Base-by-base conservation (phyloP, 2,329 filamentous ascomycete species). In the Periconia sp. region DNA sequence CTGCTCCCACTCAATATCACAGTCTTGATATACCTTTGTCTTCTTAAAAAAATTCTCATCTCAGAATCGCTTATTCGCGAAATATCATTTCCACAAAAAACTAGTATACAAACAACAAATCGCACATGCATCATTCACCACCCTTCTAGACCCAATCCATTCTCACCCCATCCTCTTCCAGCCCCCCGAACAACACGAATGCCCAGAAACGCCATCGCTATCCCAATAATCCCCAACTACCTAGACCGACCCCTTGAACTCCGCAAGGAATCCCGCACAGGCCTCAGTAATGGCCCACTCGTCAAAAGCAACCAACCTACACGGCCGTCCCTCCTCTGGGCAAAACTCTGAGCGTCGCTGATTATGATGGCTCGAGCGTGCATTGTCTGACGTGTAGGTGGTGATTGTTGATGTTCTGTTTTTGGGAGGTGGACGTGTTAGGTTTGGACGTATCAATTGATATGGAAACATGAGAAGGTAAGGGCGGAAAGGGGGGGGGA, bases 371-470 rank as follows among this genome's bases (percentile, higher is more conserved):
- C n/a, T 20, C 11, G 14, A 15, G 15, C 18, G 19, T 45, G 8
- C 27, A 17, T 13, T 18, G 6, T 6, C 19, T 19, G 46, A n/a
- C 27, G 37, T 27, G 35, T 13, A 33, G 9, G 27, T 35, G 1
- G 37, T 49, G 35, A 41, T 8, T 17, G 46, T 49, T 17, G 46
- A 49, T 13, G 46, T 49, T 18, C 46, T 49, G 2, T 37, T 37
- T 13, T 13, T 37, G 15, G 5, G 5, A n/a, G 13, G 15, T 33
- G 31, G 7, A 11, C 3, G 15, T 37, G 33, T 37, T 37, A 14
- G 15, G 33, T 11, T 37, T 37, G 33, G 5, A 11, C 33, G 15
- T 37, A 37, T 37, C 33, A 27, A n/a, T n/a, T n/a, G n/a, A n/a
- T n/a, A n/a, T n/a, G n/a, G n/a, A n/a, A n/a, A n/a, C n/a, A n/a